These are phyloP conservation scores for Colletotrichum lupini DNA, from an alignment of 2,329 filamentous ascomycete genomes.

Conservation along the genomic window DNA sequence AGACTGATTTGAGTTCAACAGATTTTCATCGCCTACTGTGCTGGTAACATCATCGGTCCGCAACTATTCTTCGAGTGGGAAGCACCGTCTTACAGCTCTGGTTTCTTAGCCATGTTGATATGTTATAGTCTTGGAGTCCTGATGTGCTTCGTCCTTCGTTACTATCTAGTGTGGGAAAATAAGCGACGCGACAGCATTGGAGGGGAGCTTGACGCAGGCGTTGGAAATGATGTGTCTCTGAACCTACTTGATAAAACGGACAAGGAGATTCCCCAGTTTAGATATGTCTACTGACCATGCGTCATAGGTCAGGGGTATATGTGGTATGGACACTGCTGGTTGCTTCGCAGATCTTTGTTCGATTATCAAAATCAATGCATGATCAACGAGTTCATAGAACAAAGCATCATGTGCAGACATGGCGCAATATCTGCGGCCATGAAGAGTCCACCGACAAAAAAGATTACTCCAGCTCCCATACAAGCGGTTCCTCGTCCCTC, in stretches of 20 bases:
- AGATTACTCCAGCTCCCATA: conserved; percentile 23
- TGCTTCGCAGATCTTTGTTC: no score
- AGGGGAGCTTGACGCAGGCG: conserved; percentile 29
- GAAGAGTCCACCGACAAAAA: neutral
- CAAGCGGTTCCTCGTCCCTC: conserved; percentile 20
- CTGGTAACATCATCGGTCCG: conserved; percentile 75
- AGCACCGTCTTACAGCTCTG: conserved; percentile 67
- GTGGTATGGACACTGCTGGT: no score
- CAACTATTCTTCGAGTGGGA: conserved; percentile 69
- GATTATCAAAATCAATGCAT: neutral
- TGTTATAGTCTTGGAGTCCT: conserved; percentile 47
- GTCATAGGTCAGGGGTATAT: neutral
- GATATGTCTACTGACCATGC: conserved; percentile 54
- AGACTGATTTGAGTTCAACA: neutral
- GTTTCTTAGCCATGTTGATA: conserved; percentile 62
- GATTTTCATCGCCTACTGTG: conserved; percentile 20
- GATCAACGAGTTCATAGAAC: neutral
- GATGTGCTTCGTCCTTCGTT: conserved; percentile 47
- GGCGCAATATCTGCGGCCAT: neutral
- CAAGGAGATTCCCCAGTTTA: conserved; percentile 63
- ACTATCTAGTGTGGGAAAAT: conserved; percentile 12
- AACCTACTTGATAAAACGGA: conserved; percentile 62
- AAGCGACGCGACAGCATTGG: conserved; percentile 28
- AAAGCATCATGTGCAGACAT: neutral
- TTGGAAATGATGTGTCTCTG: conserved; percentile 61